Evolutionary conservation across 805 yeast species (phyloP), one percentile per base, ranked within the genome.

Genomic region (Lipomyces yamadae): DNA sequence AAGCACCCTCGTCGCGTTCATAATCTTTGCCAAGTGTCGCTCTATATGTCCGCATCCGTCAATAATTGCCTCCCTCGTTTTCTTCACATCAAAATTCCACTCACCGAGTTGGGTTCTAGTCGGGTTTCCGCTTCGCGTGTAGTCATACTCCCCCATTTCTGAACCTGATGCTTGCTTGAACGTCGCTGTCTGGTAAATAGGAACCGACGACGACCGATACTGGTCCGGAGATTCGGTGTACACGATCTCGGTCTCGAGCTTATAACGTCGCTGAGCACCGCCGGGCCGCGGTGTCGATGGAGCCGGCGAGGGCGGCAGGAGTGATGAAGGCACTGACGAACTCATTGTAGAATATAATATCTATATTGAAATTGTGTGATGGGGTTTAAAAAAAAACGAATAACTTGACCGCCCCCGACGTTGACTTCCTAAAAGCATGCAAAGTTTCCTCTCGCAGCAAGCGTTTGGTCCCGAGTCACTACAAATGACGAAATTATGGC

Each of bases 91-190:
- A 52, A 10, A 3, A 29, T 48, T 15, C 2, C 5, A 58, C 65
- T 34, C 30, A 65, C 69, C 69, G 67, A 92, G 79, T 53, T 85
- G 85, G 0, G 94, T 85, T 77, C 98, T 83, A 0, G 98, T 91
- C 32, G 98, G 98, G 79, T 93, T 93, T 2, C 98, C 98, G 13
- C 96, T 89, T 72, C 98, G 83, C 0, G 98, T 91, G 78, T 91
- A 91, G 76, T 89, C 94, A 75, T 88, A 91, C 72, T 87, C 89
- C 2, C 96, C 94, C 88, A 90, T 85, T 73, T 89, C 87, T 52
- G 85, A 81, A 68, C 91, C 80, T 0, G 90, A 85, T 56, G 83
- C 83, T 77, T 91, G 95, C 78, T 92, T 92, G 82, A 93, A 93
- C 4, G 98, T 93, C n/a, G 98, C 97, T 0, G 95, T 86, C 77